These are phyloP conservation scores for Entomortierella lignicola DNA, from an alignment of 192 early-diverging fungal species.

Conservation along the genomic window DNA sequence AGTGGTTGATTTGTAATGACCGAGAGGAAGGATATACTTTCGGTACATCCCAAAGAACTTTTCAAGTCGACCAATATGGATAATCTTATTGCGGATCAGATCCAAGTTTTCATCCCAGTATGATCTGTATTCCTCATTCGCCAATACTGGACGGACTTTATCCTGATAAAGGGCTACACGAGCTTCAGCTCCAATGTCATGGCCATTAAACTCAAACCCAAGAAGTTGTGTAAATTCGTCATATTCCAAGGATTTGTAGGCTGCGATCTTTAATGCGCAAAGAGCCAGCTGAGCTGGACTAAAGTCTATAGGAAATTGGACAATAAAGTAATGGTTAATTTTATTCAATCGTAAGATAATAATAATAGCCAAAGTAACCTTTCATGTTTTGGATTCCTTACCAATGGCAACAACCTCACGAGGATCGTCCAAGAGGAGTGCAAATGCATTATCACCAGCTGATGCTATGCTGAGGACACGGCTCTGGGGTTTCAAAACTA, in stretches of 20 bases:
- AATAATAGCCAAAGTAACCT: background rate
- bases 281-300: slow-evolving; percentile 48
- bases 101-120: slow-evolving; percentile 54
- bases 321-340: background rate
- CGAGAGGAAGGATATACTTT: slow-evolving; percentile 34
- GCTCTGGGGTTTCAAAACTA: slow-evolving; percentile 40
- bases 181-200: slow-evolving; percentile 33
- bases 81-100: slow-evolving; percentile 44
- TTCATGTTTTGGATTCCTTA: slow-evolving; percentile 1
- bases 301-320: slow-evolving; percentile 16
- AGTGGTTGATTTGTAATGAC: slow-evolving; percentile 32
- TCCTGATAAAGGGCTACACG: slow-evolving; percentile 43
- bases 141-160: slow-evolving; percentile 35
- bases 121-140: slow-evolving; percentile 26
- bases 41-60: slow-evolving; percentile 48
- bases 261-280: slow-evolving; percentile 47
- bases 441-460: slow-evolving; percentile 51
- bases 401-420: slow-evolving; percentile 52
- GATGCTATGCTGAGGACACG: slow-evolving; percentile 53
- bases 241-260: slow-evolving; percentile 43
- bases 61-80: slow-evolving; percentile 49
- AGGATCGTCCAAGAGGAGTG: slow-evolving; percentile 40
- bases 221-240: slow-evolving; percentile 48
- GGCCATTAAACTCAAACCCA: slow-evolving; percentile 37
- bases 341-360: background rate